Evolutionary conservation across 306 rosid species (phyloP), one percentile per base, ranked within the genome.

Genomic region (Aeschynomene evenia): DNA sequence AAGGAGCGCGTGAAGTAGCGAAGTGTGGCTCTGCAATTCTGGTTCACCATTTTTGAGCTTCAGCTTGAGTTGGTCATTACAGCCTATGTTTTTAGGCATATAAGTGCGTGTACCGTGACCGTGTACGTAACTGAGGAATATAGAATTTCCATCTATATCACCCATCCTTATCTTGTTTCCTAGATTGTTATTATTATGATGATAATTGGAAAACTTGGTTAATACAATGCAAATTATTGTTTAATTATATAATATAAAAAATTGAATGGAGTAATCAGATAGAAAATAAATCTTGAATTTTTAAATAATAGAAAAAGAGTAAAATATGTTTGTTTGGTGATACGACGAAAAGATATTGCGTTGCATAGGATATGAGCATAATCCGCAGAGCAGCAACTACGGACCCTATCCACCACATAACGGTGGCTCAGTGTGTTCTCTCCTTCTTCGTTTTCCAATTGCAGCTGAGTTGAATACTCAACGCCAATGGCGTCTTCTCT

Each of bases 401-500:
- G 75, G 79, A 22, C 83, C 70, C 80, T 66, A 72, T 76, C 86
- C 77, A 33, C 12, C 52, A 18, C 24, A 39, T 26, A 59, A 9
- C 59, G n/a, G 31, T 13, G 15, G 50, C 53, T n/a, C n/a, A n/a
- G n/a, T 39, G 20, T 12, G 31, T 28, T 28, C 31, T 6, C 6
- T 26, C 5, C 31, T 28, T 28, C 31, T 28, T 28, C 31, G 3
- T 28, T 3, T 28, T 28, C 31, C 31, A 28, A 2, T 28, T 28
- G 31, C 31, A 28, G 31, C 31, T 28, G 31, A 26, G 5, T 26
- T 26, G 31, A 28, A 28, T 6, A 3, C 31, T 28, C 1, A 4
- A 1, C 16, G 11, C 36, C 45, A 55, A 83, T 80, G 86, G 88
- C 97, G 68, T 82, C 89, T 5, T 71, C 83, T 6, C 82, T 85